Conservation (phyloP, 768 basidiomycete species). For the Mycena filopes region DNA sequence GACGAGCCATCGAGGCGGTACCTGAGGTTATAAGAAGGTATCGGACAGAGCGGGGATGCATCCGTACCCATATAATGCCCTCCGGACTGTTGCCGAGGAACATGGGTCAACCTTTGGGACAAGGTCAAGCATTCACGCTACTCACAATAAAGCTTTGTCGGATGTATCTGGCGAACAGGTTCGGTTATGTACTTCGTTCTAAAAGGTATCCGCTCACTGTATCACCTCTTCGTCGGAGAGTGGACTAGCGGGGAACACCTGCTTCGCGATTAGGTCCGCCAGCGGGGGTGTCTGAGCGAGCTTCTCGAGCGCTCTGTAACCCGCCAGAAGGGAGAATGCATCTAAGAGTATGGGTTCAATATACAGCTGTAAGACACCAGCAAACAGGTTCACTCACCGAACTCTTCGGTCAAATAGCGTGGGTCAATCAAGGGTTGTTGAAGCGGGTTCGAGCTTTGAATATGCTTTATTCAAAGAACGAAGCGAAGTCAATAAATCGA, state of each 20-base stretch:
- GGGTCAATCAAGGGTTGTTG: conserved; percentile 18
- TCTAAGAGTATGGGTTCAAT: neutral
- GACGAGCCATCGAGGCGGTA: conserved; percentile 17
- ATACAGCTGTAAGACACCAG: neutral
- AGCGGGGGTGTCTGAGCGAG: conserved; percentile 12
- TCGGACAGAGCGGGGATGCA: neutral
- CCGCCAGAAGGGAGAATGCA: conserved; percentile 8
- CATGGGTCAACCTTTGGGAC: no score
- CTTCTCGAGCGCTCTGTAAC: conserved; percentile 2
- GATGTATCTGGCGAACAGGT: neutral
- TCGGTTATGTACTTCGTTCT: neutral
- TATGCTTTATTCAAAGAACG: no score
- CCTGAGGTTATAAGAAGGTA: neutral
- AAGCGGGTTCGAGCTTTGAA: conserved; percentile 22
- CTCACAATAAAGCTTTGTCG: neutral
- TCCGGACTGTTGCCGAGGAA: neutral
- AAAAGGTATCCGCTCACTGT: neutral
- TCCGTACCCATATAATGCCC: conserved; percentile 11
- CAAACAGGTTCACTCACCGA: conserved; percentile 4
- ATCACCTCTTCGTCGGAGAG: conserved; percentile 13
- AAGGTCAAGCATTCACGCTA: neutral
- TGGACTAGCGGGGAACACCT: neutral
- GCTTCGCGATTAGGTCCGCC: conserved; percentile 2
- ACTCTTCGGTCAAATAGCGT: conserved; percentile 13
- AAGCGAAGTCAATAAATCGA: neutral